These are phyloP conservation scores for Cyclaneusma minus DNA, from an alignment of 2,329 filamentous ascomycete genomes.

Conservation along the genomic window DNA sequence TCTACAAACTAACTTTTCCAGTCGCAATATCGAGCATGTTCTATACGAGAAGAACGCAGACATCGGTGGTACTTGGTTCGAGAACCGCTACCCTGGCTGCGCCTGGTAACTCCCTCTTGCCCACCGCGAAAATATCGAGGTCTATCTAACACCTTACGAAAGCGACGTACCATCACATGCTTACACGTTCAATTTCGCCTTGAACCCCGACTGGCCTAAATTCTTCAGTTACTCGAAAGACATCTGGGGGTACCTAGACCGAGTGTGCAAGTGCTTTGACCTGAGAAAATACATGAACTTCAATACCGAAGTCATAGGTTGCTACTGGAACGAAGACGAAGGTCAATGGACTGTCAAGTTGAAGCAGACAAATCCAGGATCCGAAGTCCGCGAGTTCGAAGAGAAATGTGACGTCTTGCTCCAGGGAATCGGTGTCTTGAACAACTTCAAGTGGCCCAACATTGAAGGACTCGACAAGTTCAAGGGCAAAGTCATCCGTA, in stretches of 20 bases:
- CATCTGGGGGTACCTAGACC: conserved; percentile 30
- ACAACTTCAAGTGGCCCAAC: conserved; percentile 32
- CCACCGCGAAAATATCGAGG: no score
- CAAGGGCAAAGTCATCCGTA: conserved; percentile 28
- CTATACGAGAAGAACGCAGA: conserved; percentile 31
- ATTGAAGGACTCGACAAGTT: conserved; percentile 30
- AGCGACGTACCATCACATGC: no score
- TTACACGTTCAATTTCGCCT: no score
- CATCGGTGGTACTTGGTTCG: conserved; percentile 39
- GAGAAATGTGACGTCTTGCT: conserved; percentile 27
- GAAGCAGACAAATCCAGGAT: conserved; percentile 20
- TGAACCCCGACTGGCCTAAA: no score
- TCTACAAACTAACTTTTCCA: no score
- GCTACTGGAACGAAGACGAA: conserved; percentile 30
- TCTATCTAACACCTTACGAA: no score
- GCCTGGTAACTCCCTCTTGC: no score
- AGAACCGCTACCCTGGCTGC: conserved; percentile 42
- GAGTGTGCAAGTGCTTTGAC: conserved; percentile 30
- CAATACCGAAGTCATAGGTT: conserved; percentile 28
- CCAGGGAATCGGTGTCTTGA: no score
- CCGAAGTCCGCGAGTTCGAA: conserved; percentile 22
- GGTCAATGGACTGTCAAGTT: conserved; percentile 34
- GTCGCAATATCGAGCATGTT: conserved; percentile 27
- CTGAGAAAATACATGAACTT: conserved; percentile 36
- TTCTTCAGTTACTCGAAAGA: no score